These are phyloP conservation scores for Schizophyllum amplum DNA, from an alignment of 1,284 basidiomycete genomes.

Conservation along the genomic window DNA sequence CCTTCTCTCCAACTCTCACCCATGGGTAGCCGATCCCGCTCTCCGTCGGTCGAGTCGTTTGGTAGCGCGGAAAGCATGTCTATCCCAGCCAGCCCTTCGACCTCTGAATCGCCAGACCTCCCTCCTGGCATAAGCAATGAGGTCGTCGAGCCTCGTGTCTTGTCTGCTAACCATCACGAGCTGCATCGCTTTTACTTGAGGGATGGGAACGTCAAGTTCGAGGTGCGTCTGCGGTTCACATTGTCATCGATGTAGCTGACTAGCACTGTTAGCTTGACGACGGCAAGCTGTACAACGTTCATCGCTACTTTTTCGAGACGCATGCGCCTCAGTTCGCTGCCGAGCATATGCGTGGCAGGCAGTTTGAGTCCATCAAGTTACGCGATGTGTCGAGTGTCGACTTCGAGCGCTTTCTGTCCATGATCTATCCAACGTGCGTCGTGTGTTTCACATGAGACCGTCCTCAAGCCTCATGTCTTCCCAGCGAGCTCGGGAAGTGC, in stretches of 20 bases:
- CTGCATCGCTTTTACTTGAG: not conserved
- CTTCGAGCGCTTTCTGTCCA: slow-evolving; percentile 24
- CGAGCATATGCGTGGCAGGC: slow-evolving; percentile 5
- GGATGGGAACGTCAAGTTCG: not conserved
- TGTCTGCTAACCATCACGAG: not conserved
- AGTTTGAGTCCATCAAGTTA: slow-evolving; percentile 12
- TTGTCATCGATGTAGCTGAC: not conserved
- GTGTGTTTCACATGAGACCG: no score
- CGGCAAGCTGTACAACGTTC: slow-evolving; percentile 20
- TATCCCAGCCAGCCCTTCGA: no score
- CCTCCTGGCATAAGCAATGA: no score
- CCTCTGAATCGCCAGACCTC: no score
- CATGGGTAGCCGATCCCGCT: no score
- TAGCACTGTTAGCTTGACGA: slow-evolving; percentile 3
- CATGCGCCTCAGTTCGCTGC: slow-evolving; percentile 22
- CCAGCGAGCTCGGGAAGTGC: slow-evolving; percentile 22
- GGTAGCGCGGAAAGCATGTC: not conserved
- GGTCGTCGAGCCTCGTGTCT: not conserved
- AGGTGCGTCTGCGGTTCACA: no score
- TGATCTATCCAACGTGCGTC: slow-evolving; percentile 24
- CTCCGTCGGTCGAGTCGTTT: no score
- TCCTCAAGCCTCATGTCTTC: not conserved
- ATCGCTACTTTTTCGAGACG: slow-evolving; percentile 23
- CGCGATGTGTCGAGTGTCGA: slow-evolving; percentile 14
- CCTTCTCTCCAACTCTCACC: no score